Evolutionary conservation across 2,329 filamentous ascomycete genomes (phyloP), one percentile per base, ranked within the genome.

Genomic region (Bipolaris zeicola): DNA sequence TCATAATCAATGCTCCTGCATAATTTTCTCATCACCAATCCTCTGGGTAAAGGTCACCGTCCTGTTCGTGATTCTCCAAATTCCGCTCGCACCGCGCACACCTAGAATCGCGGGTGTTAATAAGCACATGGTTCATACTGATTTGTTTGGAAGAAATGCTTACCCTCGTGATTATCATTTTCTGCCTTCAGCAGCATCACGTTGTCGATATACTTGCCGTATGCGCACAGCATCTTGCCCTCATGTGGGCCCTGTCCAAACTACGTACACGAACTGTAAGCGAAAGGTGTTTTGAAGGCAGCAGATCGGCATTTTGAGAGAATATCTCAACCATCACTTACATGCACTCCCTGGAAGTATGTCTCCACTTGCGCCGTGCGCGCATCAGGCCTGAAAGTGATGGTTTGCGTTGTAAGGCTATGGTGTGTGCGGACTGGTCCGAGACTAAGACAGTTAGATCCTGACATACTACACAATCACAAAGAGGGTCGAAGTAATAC

Each of bases 191-290:
- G 48, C 26, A 71, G 60, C 1, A 76, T 64, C 7, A 80, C 57
- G 36, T 72, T 65, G 56, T 80, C 79, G 3, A 71, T 60, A 52
- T 80, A 80, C 51, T 66, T 75, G 8, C 78, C 78, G 55, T 76
- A 79, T 14, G 78, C 78, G 24, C 74, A 76, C 2, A 79, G 68
- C 37, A 75, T 66, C 57, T 77, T 70, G 2, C 77, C 77, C 39
- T 72, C 66, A 63, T 79, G 79, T 24, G 74, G 75, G 0, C 77
- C 78, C 58, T 77, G 70, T 1, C 78, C 78, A 37, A 80, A 77
- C 54, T 57, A 20, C 5, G 7, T 57, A 20, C 10, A 1, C 14
- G 41, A 33, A 36, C 4, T 18, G 14, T 18, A 22, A 36, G 20
- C 24, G 13, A 14, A 11, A 22, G 7, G 33, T 20, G 18, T 31